Conservation (phyloP, 306 rosid genomes). For the Begonia masoniana region DNA sequence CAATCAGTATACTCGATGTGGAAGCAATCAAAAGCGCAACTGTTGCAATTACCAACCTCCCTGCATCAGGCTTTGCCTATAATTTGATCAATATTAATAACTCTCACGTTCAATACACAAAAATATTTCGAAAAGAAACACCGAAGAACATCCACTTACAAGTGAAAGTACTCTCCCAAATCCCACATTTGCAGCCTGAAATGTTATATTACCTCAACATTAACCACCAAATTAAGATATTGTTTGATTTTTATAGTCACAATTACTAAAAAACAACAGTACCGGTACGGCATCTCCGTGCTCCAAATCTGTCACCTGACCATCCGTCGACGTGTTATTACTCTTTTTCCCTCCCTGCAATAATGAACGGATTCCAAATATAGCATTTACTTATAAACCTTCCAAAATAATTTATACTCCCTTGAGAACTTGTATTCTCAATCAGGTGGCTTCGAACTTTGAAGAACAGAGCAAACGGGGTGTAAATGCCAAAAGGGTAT, state of each 20-base stretch:
- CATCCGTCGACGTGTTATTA: conserved; percentile 18
- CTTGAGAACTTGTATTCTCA: too few relatives aligned
- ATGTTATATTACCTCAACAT: conserved; percentile 12
- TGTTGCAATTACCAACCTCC: conserved; percentile 41
- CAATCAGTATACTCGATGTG: conserved; percentile 54
- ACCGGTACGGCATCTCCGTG: conserved; percentile 57
- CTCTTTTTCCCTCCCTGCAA: conserved; percentile 29
- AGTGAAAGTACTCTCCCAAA: conserved; percentile 30
- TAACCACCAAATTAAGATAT: neutral
- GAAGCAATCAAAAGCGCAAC: conserved; percentile 59
- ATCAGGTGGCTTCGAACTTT: too few relatives aligned
- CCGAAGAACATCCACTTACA: conserved; percentile 29
- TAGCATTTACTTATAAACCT: too few relatives aligned
- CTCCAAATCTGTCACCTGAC: conserved; percentile 39
- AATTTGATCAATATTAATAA: conserved; percentile 1
- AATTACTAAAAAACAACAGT: conserved; percentile 7
- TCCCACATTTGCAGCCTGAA: conserved; percentile 41
- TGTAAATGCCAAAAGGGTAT: too few relatives aligned
- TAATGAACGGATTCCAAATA: neutral
- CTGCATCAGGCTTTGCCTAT: conserved; percentile 61
- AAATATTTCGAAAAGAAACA: conserved; percentile 4
- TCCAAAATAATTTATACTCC: too few relatives aligned
- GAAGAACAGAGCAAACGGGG: too few relatives aligned
- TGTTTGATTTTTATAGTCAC: conserved; percentile 1
- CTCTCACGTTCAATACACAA: neutral